Evolutionary conservation across 768 basidiomycete genomes (phyloP).

Genomic region (Paxillus rubicundulus): DNA sequence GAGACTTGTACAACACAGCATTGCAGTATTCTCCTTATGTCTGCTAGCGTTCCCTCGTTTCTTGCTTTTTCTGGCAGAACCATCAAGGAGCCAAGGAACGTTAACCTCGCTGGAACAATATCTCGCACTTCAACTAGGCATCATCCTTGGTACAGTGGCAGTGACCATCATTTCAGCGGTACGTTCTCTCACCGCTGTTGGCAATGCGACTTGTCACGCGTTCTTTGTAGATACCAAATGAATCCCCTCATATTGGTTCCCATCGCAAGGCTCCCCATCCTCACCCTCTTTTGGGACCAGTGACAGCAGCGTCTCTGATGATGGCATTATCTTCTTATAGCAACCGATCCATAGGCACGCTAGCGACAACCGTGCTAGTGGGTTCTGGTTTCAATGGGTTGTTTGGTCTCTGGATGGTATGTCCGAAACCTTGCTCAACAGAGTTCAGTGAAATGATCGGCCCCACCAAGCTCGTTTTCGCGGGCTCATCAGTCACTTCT

Average conservation of each 20-base stretch:
- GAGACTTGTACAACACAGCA: constrained; percentile 21
- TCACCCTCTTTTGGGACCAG: constrained; percentile 65
- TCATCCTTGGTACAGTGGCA: constrained; percentile 55
- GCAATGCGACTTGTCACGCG: background rate
- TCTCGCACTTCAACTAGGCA: constrained; percentile 63
- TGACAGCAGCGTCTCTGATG: constrained; percentile 51
- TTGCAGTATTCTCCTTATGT: constrained; percentile 34
- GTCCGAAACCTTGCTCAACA: constrained; percentile 28
- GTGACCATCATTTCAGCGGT: constrained; percentile 61
- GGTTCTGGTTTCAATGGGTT: constrained; percentile 52
- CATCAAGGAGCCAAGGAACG: constrained; percentile 38
- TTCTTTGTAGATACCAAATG: constrained; percentile 42
- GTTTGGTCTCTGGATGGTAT: constrained; percentile 72
- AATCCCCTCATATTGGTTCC: constrained; percentile 29
- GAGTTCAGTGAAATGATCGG: constrained; percentile 14
- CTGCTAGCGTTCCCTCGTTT: constrained; percentile 59
- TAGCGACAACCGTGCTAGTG: constrained; percentile 51
- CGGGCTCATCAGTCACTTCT: constrained; percentile 52
- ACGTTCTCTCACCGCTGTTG: constrained; percentile 7
- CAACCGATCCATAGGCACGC: constrained; percentile 51
- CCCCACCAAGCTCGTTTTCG: constrained; percentile 54
- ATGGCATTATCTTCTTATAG: constrained; percentile 70
- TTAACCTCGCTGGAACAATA: constrained; percentile 70
- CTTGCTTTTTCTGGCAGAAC: constrained; percentile 63
- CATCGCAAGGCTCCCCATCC: constrained; percentile 24